These are phyloP conservation scores for Magnusiomyces magnusii DNA, from an alignment of 1,139 yeast genomes.

Conservation along the genomic window DNA sequence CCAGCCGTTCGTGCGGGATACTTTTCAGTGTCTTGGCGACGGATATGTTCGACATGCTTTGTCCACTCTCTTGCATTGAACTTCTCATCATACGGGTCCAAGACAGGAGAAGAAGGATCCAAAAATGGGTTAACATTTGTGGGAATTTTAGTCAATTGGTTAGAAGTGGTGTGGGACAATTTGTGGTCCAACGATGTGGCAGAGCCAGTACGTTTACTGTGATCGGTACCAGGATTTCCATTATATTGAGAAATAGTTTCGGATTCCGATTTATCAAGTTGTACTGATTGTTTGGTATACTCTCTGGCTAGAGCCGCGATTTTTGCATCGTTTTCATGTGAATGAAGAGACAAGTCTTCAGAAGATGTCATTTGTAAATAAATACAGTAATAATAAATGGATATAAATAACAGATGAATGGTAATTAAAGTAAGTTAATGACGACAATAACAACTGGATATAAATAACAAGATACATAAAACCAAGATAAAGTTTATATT, in stretches of 20 bases:
- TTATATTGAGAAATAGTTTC: not conserved
- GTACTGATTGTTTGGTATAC: not conserved
- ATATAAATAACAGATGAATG: too few species aligned
- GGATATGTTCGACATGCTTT: slow-evolving; percentile 50
- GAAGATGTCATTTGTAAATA: too few species aligned
- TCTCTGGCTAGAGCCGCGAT: not conserved
- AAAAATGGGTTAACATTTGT: not conserved
- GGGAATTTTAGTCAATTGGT: not conserved
- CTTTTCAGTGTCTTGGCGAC: slow-evolving; percentile 54
- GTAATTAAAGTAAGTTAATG: too few species aligned
- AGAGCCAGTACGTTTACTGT: too few species aligned
- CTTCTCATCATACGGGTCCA: slow-evolving; percentile 45
- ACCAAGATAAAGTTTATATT: too few species aligned
- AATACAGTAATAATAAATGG: too few species aligned
- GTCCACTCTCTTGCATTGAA: slow-evolving; percentile 63
- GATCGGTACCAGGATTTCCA: not conserved
- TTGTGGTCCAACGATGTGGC: not conserved
- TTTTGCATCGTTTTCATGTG: not conserved
- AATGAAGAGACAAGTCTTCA: too few species aligned
- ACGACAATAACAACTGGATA: too few species aligned
- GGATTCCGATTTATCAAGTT: not conserved
- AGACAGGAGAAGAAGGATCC: slow-evolving; percentile 25
- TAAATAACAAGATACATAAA: too few species aligned
- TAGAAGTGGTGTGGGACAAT: not conserved
- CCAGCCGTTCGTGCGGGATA: slow-evolving; percentile 60